A percentile compares a stretch with the other conserved stretches of the same genome.
Conservation (phyloP, 345 rosid species). For the Ceriops zippeliana region DNA sequence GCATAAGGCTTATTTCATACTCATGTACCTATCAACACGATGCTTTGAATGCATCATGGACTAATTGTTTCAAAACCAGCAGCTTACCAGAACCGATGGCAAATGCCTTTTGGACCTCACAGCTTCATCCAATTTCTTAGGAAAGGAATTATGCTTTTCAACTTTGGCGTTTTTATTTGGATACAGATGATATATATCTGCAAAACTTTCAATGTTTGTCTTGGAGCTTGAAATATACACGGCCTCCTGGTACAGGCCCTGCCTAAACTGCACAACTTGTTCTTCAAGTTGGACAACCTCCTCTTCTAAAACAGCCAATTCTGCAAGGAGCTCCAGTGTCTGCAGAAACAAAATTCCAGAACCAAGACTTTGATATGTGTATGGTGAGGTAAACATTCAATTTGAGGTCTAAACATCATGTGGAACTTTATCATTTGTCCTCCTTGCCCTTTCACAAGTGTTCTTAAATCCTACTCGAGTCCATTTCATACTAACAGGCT, state of each 20-base stretch:
- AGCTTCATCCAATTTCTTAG: conserved; percentile 25
- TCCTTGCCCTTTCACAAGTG: background rate
- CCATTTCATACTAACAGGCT: background rate
- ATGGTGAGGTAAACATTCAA: background rate
- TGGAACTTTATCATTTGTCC: background rate
- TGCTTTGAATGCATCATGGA: background rate
- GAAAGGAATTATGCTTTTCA: conserved; percentile 24
- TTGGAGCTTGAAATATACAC: conserved; percentile 55
- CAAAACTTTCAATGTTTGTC: conserved; percentile 35
- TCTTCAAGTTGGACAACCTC: conserved; percentile 84
- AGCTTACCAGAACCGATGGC: conserved; percentile 37
- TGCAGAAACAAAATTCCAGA: conserved; percentile 33
- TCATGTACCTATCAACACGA: background rate
- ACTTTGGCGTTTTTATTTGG: conserved; percentile 27
- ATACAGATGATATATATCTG: conserved; percentile 27
- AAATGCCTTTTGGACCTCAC: conserved; percentile 19
- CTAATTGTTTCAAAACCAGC: conserved; percentile 1
- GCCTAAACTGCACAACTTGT: conserved; percentile 61
- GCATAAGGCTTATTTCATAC: background rate
- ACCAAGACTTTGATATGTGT: conserved; percentile 7
- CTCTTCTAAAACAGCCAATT: conserved; percentile 93
- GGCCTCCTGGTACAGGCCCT: conserved; percentile 71
- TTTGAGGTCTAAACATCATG: background rate
- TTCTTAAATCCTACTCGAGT: too few species aligned
- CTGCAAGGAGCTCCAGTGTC: conserved; percentile 85